Evolutionary conservation across 2,329 filamentous ascomycete species (phyloP).

Genomic region (Capronia americana): DNA sequence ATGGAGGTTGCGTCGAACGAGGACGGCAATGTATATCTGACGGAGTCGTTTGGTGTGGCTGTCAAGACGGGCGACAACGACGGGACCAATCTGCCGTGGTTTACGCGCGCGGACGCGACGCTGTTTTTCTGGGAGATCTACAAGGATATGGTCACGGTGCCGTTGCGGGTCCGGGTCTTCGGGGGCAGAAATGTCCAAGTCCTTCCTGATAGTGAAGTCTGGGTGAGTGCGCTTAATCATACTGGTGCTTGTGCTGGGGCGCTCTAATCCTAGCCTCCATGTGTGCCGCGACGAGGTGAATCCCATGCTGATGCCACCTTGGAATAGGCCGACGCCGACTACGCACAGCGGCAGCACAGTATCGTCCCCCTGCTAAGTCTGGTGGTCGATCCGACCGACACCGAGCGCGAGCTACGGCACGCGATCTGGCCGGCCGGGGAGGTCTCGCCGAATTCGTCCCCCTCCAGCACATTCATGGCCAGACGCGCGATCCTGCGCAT

Average conservation of each 20-base stretch:
- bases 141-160: conserved; percentile 1
- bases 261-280: background rate
- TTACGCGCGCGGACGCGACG: conserved; percentile 21
- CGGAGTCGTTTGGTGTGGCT: conserved; percentile 3
- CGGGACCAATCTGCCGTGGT: conserved; percentile 27
- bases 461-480: conserved; percentile 16
- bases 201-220: background rate
- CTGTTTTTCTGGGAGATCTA: conserved; percentile 28
- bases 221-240: background rate
- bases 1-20: background rate
- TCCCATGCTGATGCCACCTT: background rate
- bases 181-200: background rate
- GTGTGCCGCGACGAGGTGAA: background rate
- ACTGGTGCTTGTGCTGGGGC: background rate
- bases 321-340: background rate
- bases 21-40: background rate
- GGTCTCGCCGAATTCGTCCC: conserved; percentile 15
- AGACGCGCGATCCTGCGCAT: conserved; percentile 18
- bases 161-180: conserved; percentile 12
- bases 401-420: background rate
- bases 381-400: conserved; percentile 2
- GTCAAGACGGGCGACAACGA: conserved; percentile 26
- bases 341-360: background rate
- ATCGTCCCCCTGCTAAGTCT: background rate
- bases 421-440: conserved; percentile 5